Evolutionary conservation across 1,139 yeast species (phyloP).

Genomic region (Geotrichum cucujoidarum): DNA sequence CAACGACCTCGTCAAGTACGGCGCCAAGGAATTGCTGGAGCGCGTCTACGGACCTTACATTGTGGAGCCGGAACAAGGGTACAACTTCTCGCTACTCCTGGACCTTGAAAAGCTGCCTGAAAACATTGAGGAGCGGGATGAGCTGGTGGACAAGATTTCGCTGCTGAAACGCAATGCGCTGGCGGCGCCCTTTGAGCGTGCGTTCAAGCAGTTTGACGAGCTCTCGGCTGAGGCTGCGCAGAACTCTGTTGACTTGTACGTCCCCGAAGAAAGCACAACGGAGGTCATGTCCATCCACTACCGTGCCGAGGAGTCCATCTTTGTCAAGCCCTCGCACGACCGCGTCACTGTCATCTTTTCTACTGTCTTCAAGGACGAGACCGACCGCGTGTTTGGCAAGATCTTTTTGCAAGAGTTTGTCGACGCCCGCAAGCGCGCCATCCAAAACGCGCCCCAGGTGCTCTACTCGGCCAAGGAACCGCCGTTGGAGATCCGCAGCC

Average conservation of each 20-base stretch:
- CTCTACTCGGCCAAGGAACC: slow-evolving; percentile 83
- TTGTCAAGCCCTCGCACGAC: slow-evolving; percentile 87
- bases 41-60: slow-evolving; percentile 43
- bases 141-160: slow-evolving; percentile 59
- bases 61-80: slow-evolving; percentile 62
- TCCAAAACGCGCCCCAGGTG: slow-evolving; percentile 98
- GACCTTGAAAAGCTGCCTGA: slow-evolving; percentile 49
- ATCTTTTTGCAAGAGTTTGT: slow-evolving; percentile 96
- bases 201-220: slow-evolving; percentile 72
- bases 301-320: slow-evolving; percentile 90
- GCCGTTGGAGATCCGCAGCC: slow-evolving; percentile 75
- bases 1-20: slow-evolving; percentile 64
- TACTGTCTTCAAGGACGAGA: slow-evolving; percentile 91
- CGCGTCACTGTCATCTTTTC: slow-evolving; percentile 95
- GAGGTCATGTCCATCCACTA: slow-evolving; percentile 72
- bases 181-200: slow-evolving; percentile 89
- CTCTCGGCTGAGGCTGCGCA: slow-evolving; percentile 49
- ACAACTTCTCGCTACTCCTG: slow-evolving; percentile 70
- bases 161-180: slow-evolving; percentile 78
- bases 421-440: slow-evolving; percentile 92
- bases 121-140: slow-evolving; percentile 44
- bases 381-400: slow-evolving; percentile 91
- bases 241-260: slow-evolving; percentile 47
- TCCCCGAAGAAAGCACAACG: slow-evolving; percentile 49
- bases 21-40: slow-evolving; percentile 43